Evolutionary conservation across 1,284 basidiomycete genomes (phyloP).

Genomic region (Rhodotorula mucilaginosa): DNA sequence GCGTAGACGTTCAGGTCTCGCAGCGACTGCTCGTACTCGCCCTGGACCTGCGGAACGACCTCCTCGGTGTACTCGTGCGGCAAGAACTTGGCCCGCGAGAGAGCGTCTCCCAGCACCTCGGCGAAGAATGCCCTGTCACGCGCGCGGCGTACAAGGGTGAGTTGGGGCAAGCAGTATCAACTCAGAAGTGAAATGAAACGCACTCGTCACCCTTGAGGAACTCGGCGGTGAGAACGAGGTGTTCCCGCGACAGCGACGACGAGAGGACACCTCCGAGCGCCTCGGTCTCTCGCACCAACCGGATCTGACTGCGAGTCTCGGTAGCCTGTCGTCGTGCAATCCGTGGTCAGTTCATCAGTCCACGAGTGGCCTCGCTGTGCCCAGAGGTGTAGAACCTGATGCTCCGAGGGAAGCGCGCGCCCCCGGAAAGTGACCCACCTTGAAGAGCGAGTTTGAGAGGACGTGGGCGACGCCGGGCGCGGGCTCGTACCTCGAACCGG

Average conservation of each 20-base stretch:
- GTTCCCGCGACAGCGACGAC: slow-evolving; percentile 79
- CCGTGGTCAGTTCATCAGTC: neutral
- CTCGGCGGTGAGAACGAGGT: slow-evolving; percentile 88
- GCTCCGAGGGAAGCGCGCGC: neutral
- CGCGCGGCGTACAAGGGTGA: neutral
- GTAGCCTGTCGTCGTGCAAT: slow-evolving; percentile 61
- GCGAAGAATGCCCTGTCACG: slow-evolving; percentile 73
- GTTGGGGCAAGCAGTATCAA: no score
- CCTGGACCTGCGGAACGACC: slow-evolving; percentile 70
- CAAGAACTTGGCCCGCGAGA: slow-evolving; percentile 77
- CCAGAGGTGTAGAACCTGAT: neutral
- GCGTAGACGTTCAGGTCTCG: slow-evolving; percentile 64
- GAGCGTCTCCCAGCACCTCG: slow-evolving; percentile 75
- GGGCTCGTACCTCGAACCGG: slow-evolving; percentile 80
- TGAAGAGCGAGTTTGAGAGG: slow-evolving; percentile 95
- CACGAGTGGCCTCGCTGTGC: neutral
- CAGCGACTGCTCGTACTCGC: slow-evolving; percentile 66
- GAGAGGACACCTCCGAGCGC: slow-evolving; percentile 91
- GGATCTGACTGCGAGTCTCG: slow-evolving; percentile 78
- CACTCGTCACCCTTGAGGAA: slow-evolving; percentile 96
- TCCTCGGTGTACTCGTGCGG: slow-evolving; percentile 83
- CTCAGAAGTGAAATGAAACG: slow-evolving; percentile 47
- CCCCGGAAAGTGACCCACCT: slow-evolving; percentile 58
- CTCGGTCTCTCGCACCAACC: slow-evolving; percentile 87
- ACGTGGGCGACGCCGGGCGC: slow-evolving; percentile 84